Base-by-base conservation (phyloP, 257 asterid species). In the Prunella vulgaris region DNA sequence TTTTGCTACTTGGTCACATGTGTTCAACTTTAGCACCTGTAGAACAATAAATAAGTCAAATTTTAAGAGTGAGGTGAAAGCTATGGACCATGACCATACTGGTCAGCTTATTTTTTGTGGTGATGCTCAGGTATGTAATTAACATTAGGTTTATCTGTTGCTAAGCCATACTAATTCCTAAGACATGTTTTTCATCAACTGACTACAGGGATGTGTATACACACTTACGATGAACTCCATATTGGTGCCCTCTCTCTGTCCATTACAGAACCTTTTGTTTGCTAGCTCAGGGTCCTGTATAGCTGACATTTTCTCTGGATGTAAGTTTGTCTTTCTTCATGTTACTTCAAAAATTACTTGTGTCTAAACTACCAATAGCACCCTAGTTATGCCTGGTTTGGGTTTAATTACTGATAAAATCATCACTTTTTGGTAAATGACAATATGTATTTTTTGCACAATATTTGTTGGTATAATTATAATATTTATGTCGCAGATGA, bases 61-160 rank as follows among this genome's bases (percentile, higher is more conserved):
- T 61, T 82, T 89, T 35, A 93, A 86, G 71, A 81, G 93, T 64
- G 97, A 87, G 82, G 96, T 94, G 76, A 91, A 97, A 60, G 96
- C 99, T 40, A 84, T 94, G 96, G 99, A 94, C 82, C 96, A 89
- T 64, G 97, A 94, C 83, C 97, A 89, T 80, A 89, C 97, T 1
- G 99, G 99, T 76, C 97, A 86, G 73, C 90, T 94, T 75, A 86
- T 89, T 62, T 94, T 91, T 82, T 91, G 99, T 66, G 97, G 99
- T 13, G 99, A 91, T 69, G 78, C 90, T 72, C 95, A 89, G 97
- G 99, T 94, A 73, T 71, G 81, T 44, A 22, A 33, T 57, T 59
- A 56, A 10, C n/a, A n/a, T n/a, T n/a, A n/a, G n/a, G n/a, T n/a
- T n/a, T n/a, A n/a, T n/a, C 24, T 10, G 61, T 37, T 70, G 28